Base-by-base conservation (phyloP, 2,329 filamentous ascomycete species). In the Exophiala oligosperma region DNA sequence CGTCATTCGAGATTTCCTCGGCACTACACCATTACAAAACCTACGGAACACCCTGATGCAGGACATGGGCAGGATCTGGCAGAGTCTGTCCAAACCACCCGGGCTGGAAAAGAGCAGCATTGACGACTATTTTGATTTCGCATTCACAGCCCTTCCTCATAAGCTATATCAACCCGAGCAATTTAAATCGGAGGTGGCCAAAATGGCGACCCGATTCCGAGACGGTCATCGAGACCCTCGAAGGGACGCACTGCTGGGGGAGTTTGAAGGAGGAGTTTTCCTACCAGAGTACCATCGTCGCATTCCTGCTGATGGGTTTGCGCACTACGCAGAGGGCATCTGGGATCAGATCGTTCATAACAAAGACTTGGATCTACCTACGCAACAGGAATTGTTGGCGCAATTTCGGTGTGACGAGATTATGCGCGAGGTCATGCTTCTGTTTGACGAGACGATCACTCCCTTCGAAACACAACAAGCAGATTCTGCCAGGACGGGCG, bases 331-430 rank as follows among this genome's bases (percentile, higher is more conserved):
- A 0, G 87, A 94, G 71, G 91, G 92, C 41, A 86, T 99, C 46
- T 99, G 94, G 94, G 92, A 97, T 69, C 93, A 97, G 76, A 99
- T 99, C 71, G 92, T 96, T 68, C 90, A 93, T 79, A 99, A 99
- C 81, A 99, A 99, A 76, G 94, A 99, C 70, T 81, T 99, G 54
- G 94, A 99, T 74, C 76, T 99, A 59, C 94, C 94, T 2, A 97
- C 94, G 0, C 94, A 99, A 72, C 94, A 99, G 76, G 94, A 99
- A 73, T 82, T 99, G 47, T 82, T 99, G 53, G 94, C 94, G 9
- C 94, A 99, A 73, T 99, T 97, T 78, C 86, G 94, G 65, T 99
- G 94, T 73, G 94, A 99, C 72, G 94, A 99, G 76, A 99, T 99
- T 58, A 85, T 92, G 40, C 84, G 92, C 63, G 93, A 97, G 71